Conservation (phyloP, 2,329 filamentous ascomycete species). For the Botrytis byssoidea region DNA sequence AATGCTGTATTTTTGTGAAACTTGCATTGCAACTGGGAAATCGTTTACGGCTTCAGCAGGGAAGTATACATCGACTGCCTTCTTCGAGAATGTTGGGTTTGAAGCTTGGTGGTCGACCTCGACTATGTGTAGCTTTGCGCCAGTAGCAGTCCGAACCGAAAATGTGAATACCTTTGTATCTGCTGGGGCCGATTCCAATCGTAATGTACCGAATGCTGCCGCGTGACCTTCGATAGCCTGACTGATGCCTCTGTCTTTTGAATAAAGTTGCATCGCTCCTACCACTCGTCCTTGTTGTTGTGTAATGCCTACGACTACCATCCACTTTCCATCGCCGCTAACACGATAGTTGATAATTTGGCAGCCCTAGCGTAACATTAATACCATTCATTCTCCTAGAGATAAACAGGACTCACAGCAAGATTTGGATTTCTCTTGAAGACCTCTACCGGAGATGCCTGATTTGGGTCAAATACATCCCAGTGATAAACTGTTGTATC, state of each 20-base stretch:
- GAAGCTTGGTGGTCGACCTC: conserved; percentile 91
- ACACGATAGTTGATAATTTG: conserved; percentile 99
- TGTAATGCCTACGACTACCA: conserved; percentile 94
- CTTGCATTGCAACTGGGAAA: conserved; percentile 96
- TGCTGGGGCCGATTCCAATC: conserved; percentile 82
- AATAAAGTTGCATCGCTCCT: conserved; percentile 96
- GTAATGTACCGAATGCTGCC: conserved; percentile 85
- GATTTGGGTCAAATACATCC: conserved; percentile 87
- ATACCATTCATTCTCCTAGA: background rate
- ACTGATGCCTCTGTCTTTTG: conserved; percentile 91
- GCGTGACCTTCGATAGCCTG: conserved; percentile 98
- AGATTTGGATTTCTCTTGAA: conserved; percentile 95
- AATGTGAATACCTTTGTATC: conserved; percentile 98
- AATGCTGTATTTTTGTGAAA: conserved; percentile 94
- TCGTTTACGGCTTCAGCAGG: conserved; percentile 93
- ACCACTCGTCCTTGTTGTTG: conserved; percentile 91
- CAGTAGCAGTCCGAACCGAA: conserved; percentile 82
- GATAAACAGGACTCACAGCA: conserved; percentile 56
- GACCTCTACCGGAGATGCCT: conserved; percentile 79
- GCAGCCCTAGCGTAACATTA: conserved; percentile 62
- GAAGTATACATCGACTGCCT: conserved; percentile 97
- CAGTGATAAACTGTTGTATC: conserved; percentile 92
- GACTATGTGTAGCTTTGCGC: conserved; percentile 95
- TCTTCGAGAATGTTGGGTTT: conserved; percentile 90
- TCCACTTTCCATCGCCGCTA: conserved; percentile 95